Evolutionary conservation across 78 protist genomes (phyloP).

Genomic region (Dictyostelium citrinum): DNA sequence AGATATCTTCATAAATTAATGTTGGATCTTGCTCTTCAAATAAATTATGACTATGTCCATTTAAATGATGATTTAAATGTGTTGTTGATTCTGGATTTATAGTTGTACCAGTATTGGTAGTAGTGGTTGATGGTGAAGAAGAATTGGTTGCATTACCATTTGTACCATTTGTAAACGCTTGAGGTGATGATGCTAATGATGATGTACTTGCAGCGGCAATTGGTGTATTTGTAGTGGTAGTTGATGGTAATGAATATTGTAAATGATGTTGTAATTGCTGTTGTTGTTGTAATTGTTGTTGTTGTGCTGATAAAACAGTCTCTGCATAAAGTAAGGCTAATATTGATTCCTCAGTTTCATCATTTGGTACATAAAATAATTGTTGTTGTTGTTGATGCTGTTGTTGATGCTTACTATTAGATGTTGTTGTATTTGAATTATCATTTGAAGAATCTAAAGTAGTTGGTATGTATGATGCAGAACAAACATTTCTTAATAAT

Average conservation of each 20-base stretch:
- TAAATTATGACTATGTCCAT: background rate
- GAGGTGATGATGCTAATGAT: background rate
- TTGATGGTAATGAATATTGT: background rate
- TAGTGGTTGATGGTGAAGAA: no score
- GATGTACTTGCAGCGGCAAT: background rate
- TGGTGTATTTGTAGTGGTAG: background rate
- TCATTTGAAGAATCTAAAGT: background rate
- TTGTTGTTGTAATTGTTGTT: conserved; percentile 5
- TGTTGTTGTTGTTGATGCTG: background rate
- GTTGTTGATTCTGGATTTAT: background rate
- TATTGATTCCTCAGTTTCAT: conserved; percentile 44
- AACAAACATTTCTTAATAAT: conserved; percentile 6
- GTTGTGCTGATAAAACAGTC: background rate
- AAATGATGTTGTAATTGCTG: background rate
- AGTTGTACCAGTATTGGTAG: background rate
- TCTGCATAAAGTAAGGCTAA: conserved; percentile 25
- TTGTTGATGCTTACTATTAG: background rate
- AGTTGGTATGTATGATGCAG: conserved; percentile 2
- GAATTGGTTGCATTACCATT: background rate
- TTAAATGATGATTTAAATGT: background rate
- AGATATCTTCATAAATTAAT: conserved; percentile 41
- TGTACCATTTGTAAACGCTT: background rate
- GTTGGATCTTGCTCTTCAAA: background rate
- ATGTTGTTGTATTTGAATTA: background rate
- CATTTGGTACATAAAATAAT: conserved; percentile 31